A percentile compares a stretch with the other conserved stretches of the same genome.
Conservation (phyloP, 2,329 filamentous ascomycete species). For the Fusarium cyanostomum region DNA sequence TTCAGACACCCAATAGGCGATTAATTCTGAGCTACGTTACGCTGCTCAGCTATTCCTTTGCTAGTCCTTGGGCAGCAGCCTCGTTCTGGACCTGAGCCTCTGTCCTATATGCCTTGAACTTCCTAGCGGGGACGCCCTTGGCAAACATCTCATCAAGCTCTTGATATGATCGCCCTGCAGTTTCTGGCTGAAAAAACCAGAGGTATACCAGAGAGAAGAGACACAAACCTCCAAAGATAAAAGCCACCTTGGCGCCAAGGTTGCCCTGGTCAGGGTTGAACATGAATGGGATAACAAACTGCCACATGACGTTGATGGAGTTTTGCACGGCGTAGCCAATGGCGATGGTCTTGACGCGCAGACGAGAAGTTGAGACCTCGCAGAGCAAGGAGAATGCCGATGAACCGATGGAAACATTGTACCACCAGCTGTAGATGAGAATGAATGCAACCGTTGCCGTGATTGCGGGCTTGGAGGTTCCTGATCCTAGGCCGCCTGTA, state of each 20-base stretch:
- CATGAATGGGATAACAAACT: constrained; percentile 27
- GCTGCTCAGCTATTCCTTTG: neutral
- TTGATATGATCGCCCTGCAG: constrained; percentile 32
- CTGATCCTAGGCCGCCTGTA: constrained; percentile 7
- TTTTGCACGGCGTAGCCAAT: constrained; percentile 21
- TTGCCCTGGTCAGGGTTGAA: constrained; percentile 30
- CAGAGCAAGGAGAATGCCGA: constrained; percentile 19
- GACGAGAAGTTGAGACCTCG: constrained; percentile 23
- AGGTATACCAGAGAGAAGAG: constrained; percentile 18
- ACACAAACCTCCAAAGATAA: constrained; percentile 28
- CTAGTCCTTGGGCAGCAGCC: constrained; percentile 6
- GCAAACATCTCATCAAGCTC: constrained; percentile 32
- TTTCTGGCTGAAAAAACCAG: constrained; percentile 32
- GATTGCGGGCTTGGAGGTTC: neutral
- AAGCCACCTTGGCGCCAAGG: constrained; percentile 24
- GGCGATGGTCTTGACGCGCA: constrained; percentile 29
- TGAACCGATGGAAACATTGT: constrained; percentile 20
- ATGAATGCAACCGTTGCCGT: constrained; percentile 15
- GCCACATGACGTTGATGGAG: constrained; percentile 29
- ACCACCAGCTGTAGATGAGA: constrained; percentile 25
- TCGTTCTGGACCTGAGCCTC: constrained; percentile 17
- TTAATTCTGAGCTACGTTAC: too few species aligned
- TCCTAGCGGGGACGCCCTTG: constrained; percentile 6
- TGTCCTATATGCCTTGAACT: constrained; percentile 20
- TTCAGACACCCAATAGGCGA: too few species aligned